phyloP scores from a whole-genome alignment of 2,329 filamentous ascomycete genomes.

The Trichothecium sympodiale region DNA sequence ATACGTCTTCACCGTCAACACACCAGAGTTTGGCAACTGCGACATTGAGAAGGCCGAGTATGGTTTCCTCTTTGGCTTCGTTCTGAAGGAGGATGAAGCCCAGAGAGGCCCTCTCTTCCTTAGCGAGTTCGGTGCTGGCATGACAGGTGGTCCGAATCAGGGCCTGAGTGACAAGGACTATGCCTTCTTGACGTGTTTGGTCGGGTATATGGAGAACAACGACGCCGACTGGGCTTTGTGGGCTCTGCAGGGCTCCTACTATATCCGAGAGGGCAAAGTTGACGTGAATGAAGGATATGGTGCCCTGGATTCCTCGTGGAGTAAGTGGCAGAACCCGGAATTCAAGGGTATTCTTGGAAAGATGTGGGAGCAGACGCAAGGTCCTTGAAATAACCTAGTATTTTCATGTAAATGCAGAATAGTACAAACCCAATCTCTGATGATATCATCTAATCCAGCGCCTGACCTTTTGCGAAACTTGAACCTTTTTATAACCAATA shows the following conservation, averaged over 20 bases:
- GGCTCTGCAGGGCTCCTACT: constrained; percentile 48
- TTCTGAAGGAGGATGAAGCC: constrained; percentile 35
- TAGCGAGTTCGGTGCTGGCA: constrained; percentile 47
- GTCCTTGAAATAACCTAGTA: constrained; percentile 12
- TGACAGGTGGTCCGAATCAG: constrained; percentile 28
- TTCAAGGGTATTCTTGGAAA: constrained; percentile 23
- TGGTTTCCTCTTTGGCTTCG: constrained; percentile 37
- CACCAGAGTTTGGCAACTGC: constrained; percentile 32
- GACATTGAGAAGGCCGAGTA: constrained; percentile 28
- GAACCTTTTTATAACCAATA: neutral
- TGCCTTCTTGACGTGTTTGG: constrained; percentile 39
- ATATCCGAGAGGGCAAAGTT: constrained; percentile 36
- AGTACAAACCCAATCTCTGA: neutral
- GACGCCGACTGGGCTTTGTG: constrained; percentile 50
- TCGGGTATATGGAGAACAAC: constrained; percentile 40
- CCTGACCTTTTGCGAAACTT: no score
- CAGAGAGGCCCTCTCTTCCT: constrained; percentile 43
- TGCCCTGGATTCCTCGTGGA: constrained; percentile 30
- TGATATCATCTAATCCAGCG: neutral
- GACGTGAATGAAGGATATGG: constrained; percentile 45
- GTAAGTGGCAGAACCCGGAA: constrained; percentile 22
- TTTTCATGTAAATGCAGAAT: neutral
- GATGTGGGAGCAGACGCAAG: constrained; percentile 27
- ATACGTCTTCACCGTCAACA: constrained; percentile 43
- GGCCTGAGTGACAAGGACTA: constrained; percentile 32